Base-by-base conservation (phyloP, 108 stramenopile genomes). In the Conticribra guillardii region DNA sequence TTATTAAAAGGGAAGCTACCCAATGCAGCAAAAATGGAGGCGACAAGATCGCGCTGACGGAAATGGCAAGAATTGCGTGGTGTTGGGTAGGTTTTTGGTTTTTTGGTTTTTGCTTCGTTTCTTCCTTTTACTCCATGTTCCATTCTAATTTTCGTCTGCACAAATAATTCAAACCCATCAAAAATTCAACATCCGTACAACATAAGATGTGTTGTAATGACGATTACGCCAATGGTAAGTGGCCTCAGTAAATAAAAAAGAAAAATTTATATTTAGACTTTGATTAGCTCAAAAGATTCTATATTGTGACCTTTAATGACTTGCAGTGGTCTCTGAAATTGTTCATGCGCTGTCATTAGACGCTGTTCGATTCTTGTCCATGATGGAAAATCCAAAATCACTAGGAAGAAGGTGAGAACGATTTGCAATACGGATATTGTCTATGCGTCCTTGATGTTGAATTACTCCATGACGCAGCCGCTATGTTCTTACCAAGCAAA, bases 51-150 rank as follows among this genome's bases (percentile, higher is more conserved):
- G 37, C 37, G 26, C 65, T 82, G 32, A 45, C 65, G 11, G 71
- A 77, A 27, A 82, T 78, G 71, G 54, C 81, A 19, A 45, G 47
- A 27, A 31, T 75, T 34, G 76, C 71, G 17, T 82, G 81, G 81
- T 54, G 62, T 33, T 82, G 71, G 55, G 15, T 44, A 15, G 8
- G 44, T n/a, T n/a, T n/a, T n/a, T n/a, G n/a, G n/a, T n/a, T n/a
- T n/a, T n/a, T n/a, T n/a, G n/a, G n/a, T n/a, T n/a, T n/a, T n/a
- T n/a, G n/a, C n/a, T n/a, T n/a, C n/a, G n/a, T n/a, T n/a, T n/a
- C n/a, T n/a, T n/a, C n/a, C n/a, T n/a, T n/a, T n/a, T n/a, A n/a
- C n/a, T n/a, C n/a, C n/a, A n/a, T n/a, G n/a, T n/a, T n/a, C n/a
- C n/a, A n/a, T n/a, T n/a, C n/a, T n/a, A n/a, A n/a, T n/a, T n/a